phyloP scores from a whole-genome alignment of 192 early-diverging fungal species.

The Coemansia sp. region DNA sequence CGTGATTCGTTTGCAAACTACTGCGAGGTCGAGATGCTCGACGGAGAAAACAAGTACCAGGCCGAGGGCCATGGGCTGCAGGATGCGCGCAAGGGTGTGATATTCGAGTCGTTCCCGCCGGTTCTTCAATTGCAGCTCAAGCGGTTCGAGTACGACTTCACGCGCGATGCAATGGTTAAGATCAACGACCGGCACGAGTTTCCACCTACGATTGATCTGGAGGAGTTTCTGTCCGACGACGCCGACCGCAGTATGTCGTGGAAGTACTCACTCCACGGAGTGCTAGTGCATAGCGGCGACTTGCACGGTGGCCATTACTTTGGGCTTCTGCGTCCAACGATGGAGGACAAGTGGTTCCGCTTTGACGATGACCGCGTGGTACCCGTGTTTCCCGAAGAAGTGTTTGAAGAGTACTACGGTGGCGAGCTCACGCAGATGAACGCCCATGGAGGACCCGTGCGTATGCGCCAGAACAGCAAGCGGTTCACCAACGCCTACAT shows the following conservation, averaged over 20 bases:
- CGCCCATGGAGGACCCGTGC: constrained; percentile 35
- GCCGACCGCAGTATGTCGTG: constrained; percentile 66
- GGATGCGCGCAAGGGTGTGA: constrained; percentile 95
- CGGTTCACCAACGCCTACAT: constrained; percentile 98
- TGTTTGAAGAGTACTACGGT: constrained; percentile 94
- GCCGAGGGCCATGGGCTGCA: constrained; percentile 95
- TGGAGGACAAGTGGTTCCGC: constrained; percentile 81
- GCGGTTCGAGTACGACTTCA: constrained; percentile 97
- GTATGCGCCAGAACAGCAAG: constrained; percentile 56
- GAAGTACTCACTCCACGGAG: constrained; percentile 90
- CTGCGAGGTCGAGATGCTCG: constrained; percentile 85
- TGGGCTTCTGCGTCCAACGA: constrained; percentile 81
- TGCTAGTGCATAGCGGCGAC: constrained; percentile 95
- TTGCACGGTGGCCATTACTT: constrained; percentile 93
- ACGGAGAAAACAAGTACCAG: constrained; percentile 95
- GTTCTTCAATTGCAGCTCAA: constrained; percentile 96
- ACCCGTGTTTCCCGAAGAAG: constrained; percentile 75
- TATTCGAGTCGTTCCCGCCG: constrained; percentile 90
- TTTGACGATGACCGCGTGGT: constrained; percentile 97
- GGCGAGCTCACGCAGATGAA: constrained; percentile 61
- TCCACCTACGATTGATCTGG: constrained; percentile 82
- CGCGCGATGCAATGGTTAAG: constrained; percentile 88
- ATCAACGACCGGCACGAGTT: constrained; percentile 99
- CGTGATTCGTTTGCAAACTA: constrained; percentile 91
- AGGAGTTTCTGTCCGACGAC: constrained; percentile 72